Percentiles rank a stretch among this genome's conserved stretches.
Conservation (phyloP, 495 filamentous ascomycete genomes). For the Daldinia concentrica region DNA sequence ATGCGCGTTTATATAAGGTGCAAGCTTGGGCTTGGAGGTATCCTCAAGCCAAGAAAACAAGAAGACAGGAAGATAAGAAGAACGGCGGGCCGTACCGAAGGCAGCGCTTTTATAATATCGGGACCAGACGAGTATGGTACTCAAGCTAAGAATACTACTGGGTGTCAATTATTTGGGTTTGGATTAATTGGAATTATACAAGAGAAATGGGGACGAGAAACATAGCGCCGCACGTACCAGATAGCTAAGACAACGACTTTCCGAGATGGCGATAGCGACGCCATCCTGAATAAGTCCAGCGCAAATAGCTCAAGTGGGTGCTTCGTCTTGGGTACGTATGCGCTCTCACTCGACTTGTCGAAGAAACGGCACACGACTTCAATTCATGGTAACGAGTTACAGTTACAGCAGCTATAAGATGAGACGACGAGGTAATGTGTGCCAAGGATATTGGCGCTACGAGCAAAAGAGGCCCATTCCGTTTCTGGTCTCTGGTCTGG, state of each 20-base stretch:
- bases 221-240: slow-evolving; percentile 23
- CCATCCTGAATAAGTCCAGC: slow-evolving; percentile 9
- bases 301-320: not conserved
- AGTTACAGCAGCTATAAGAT: not conserved
- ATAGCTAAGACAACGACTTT: slow-evolving; percentile 24
- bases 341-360: slow-evolving; percentile 3
- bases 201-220: slow-evolving; percentile 6
- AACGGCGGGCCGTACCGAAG: slow-evolving; percentile 34
- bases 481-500: not conserved
- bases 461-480: not conserved
- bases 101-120: slow-evolving; percentile 42
- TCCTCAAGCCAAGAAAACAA: not conserved
- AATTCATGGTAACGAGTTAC: slow-evolving; percentile 4
- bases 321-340: slow-evolving; percentile 1
- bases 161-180: slow-evolving; percentile 13
- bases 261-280: slow-evolving; percentile 5
- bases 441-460: slow-evolving; percentile 3
- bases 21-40: not conserved
- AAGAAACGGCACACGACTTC: slow-evolving; percentile 2
- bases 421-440: not conserved
- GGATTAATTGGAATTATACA: not conserved
- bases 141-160: slow-evolving; percentile 25
- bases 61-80: not conserved
- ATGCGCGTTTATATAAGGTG: not conserved
- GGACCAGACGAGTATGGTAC: slow-evolving; percentile 34